Percentiles rank a stretch among this genome's conserved stretches.
Conservation (phyloP, 352 stramenopile species). For the Pythium myriotylum region DNA sequence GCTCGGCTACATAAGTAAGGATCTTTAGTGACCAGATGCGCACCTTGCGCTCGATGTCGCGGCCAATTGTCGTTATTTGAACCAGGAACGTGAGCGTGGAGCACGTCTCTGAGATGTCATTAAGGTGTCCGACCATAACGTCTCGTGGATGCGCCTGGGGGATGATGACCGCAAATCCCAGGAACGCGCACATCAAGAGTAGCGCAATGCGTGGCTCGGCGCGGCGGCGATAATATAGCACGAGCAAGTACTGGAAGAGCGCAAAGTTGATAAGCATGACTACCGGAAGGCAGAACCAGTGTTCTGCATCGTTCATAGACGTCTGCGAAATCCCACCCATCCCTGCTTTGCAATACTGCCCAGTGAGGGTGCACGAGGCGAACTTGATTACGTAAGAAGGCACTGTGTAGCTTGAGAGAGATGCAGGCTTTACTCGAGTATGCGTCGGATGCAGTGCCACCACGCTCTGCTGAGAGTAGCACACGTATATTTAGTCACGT, state of each 20-base stretch:
- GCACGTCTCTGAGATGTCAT: conserved; percentile 16
- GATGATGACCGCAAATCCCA: conserved; percentile 18
- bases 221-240: conserved; percentile 13
- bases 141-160: conserved; percentile 8
- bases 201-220: background rate
- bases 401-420: too few species aligned
- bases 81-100: conserved; percentile 15
- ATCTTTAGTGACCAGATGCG: conserved; percentile 27
- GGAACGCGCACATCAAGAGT: conserved; percentile 11
- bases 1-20: conserved; percentile 20
- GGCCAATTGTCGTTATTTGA: conserved; percentile 33
- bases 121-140: conserved; percentile 6
- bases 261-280: conserved; percentile 24
- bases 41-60: conserved; percentile 28
- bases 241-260: conserved; percentile 24
- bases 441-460: too few species aligned
- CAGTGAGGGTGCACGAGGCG: too few species aligned
- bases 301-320: background rate
- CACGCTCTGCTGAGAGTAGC: too few species aligned
- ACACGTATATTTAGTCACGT: too few species aligned
- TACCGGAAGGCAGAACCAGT: conserved; percentile 10
- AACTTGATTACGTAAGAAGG: too few species aligned
- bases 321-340: background rate
- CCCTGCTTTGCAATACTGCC: too few species aligned
- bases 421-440: too few species aligned